A percentile compares a stretch with the other conserved stretches of the same genome.
Evolutionary conservation across 257 asterid species (phyloP).

Genomic region (Solanum chilense): DNA sequence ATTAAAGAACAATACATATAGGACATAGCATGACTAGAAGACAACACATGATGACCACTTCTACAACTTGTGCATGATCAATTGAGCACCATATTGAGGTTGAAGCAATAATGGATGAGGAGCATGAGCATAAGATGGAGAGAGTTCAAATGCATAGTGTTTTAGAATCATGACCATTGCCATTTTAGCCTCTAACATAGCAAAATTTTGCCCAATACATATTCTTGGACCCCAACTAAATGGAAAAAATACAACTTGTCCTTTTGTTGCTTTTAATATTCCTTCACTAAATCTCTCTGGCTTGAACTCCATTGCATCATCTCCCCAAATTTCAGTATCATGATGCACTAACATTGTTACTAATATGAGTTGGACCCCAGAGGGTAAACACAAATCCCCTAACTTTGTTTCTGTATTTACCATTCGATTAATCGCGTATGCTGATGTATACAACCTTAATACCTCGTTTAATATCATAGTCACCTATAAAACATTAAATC

Average conservation of each 20-base stretch:
- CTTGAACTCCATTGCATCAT: conserved; percentile 10
- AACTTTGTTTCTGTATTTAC: too few species aligned
- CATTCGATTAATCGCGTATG: too few species aligned
- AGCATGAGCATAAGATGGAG: conserved; percentile 11
- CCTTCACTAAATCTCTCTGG: conserved; percentile 17
- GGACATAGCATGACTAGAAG: not conserved
- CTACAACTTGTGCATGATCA: too few species aligned
- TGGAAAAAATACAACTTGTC: conserved; percentile 1
- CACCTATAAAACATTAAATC: not conserved
- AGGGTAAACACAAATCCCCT: too few species aligned
- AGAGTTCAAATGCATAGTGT: conserved; percentile 3
- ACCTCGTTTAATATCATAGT: too few species aligned
- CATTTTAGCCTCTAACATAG: conserved; percentile 8
- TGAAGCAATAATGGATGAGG: not conserved
- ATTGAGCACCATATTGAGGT: conserved; percentile 16
- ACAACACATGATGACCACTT: not conserved
- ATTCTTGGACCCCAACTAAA: conserved; percentile 13
- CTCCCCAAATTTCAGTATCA: conserved; percentile 7
- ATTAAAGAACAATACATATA: not conserved
- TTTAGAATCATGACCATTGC: not conserved
- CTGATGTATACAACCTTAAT: too few species aligned
- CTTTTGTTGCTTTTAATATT: conserved; percentile 9
- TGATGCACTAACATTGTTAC: conserved; percentile 1
- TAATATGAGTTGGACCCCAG: not conserved
- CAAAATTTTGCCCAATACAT: conserved; percentile 5